Evolutionary conservation across 768 basidiomycete genomes (phyloP).

Genomic region (Austroboletus eburneus): DNA sequence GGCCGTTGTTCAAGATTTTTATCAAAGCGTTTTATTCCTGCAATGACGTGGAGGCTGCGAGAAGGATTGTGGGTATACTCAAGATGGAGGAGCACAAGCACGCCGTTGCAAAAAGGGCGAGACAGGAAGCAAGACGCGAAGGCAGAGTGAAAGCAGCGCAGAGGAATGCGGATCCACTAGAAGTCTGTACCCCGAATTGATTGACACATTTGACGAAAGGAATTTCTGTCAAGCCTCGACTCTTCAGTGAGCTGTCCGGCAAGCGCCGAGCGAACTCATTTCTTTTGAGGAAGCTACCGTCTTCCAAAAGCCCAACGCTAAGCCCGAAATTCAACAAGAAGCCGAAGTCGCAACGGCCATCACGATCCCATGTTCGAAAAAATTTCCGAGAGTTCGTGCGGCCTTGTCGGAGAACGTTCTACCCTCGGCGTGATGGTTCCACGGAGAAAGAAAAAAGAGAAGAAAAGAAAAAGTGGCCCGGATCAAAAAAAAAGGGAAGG

Average conservation of each 20-base stretch:
- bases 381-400: neutral
- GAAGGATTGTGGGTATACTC: conserved; percentile 51
- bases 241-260: no score
- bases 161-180: neutral
- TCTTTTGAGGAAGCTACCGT: no score
- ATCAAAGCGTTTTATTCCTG: conserved; percentile 57
- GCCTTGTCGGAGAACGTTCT: conserved; percentile 3
- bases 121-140: conserved; percentile 16
- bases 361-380: no score
- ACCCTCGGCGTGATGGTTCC: no score
- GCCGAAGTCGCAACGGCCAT: no score
- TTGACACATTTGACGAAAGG: conserved; percentile 4
- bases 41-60: conserved; percentile 51
- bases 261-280: no score
- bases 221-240: no score
- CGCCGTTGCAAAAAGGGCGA: conserved; percentile 8
- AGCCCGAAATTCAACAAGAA: no score
- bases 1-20: conserved; percentile 71
- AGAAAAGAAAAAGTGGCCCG: no score
- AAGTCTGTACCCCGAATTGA: conserved; percentile 3
- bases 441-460: no score
- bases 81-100: conserved; percentile 35
- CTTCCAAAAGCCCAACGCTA: no score
- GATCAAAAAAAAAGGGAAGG: no score
- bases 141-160: conserved; percentile 17